Evolutionary conservation across 2,329 filamentous ascomycete genomes (phyloP).

Genomic region (Hypoxylon sp.): DNA sequence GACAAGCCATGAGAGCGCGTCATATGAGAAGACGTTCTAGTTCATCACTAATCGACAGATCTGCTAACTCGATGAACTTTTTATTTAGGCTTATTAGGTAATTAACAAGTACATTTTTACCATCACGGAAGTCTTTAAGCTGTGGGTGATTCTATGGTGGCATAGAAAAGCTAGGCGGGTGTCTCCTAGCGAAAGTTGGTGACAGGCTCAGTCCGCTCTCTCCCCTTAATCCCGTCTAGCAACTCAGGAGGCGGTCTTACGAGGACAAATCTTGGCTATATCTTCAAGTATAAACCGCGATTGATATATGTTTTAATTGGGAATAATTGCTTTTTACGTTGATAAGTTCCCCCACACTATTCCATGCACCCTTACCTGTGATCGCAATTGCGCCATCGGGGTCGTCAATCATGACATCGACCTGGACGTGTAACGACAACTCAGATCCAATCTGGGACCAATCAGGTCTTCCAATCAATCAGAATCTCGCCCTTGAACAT

Average conservation of each 20-base stretch:
- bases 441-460: conserved; percentile 16
- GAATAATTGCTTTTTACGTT: not conserved
- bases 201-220: not conserved
- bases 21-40: not conserved
- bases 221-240: conserved; percentile 5
- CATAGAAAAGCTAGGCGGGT: not conserved
- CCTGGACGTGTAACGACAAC: conserved; percentile 13
- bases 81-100: not conserved
- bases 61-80: not conserved
- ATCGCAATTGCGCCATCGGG: conserved; percentile 41
- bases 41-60: not conserved
- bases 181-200: not conserved
- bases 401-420: conserved; percentile 41
- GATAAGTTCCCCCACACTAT: conserved; percentile 13
- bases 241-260: not conserved
- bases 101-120: not conserved
- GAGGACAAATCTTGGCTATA: not conserved
- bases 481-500: conserved; percentile 16
- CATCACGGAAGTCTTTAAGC: too few species aligned
- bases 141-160: too few species aligned
- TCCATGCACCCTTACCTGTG: conserved; percentile 14
- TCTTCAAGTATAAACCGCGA: not conserved
- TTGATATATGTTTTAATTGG: not conserved
- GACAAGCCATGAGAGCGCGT: not conserved
- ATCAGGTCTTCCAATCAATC: conserved; percentile 19